Percentiles rank a stretch among this genome's conserved stretches.
phyloP scores from a whole-genome alignment of 176 grass and related monocot genomes.

The Phoenix dactylifera region DNA sequence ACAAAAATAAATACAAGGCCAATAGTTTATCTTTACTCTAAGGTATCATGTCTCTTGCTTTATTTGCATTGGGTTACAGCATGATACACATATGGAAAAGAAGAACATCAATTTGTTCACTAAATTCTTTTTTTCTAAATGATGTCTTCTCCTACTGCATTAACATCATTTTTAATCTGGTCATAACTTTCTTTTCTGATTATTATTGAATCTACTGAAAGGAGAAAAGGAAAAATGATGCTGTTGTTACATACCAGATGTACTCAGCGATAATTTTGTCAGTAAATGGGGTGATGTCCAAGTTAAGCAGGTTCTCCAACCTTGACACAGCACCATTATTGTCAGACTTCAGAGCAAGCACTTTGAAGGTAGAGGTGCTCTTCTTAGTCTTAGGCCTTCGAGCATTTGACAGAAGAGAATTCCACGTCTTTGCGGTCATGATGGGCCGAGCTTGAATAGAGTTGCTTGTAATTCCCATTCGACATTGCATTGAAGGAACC shows the following conservation, averaged over 20 bases:
- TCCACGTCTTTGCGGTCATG: constrained; percentile 48
- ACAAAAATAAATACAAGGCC: no score
- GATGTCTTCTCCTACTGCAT: no score
- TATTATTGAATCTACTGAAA: not conserved
- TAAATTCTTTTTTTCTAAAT: no score
- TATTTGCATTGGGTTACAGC: no score
- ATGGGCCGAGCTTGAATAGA: constrained; percentile 27
- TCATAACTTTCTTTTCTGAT: no score
- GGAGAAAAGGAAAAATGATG: not conserved
- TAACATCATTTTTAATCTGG: no score
- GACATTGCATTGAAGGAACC: constrained; percentile 75
- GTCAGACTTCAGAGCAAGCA: constrained; percentile 47
- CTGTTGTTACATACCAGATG: constrained; percentile 55
- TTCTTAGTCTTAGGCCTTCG: constrained; percentile 31
- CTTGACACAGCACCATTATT: constrained; percentile 53
- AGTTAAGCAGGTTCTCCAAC: constrained; percentile 77
- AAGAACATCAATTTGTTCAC: no score
- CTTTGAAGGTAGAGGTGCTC: constrained; percentile 58
- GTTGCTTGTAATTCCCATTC: constrained; percentile 34
- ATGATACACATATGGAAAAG: no score
- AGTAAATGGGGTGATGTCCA: constrained; percentile 77
- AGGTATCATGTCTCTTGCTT: no score
- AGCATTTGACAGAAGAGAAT: constrained; percentile 26
- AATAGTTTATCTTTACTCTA: no score
- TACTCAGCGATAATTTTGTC: constrained; percentile 92